Base-by-base conservation (phyloP, 2,329 filamentous ascomycete genomes). In the Trichoderma lentiforme region DNA sequence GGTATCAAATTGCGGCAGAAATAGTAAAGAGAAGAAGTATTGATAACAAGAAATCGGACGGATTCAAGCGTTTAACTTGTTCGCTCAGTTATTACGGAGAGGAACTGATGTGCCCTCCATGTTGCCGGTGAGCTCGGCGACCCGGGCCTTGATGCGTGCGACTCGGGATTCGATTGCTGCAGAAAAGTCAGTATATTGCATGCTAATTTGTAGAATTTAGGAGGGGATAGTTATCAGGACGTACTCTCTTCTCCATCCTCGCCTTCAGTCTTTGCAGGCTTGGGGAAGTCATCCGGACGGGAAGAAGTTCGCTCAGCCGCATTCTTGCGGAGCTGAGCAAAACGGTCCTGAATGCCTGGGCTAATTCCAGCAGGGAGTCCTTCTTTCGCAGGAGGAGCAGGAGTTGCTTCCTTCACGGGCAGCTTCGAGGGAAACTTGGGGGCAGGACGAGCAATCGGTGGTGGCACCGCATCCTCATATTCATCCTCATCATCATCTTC, bases 311-410 rank as follows among this genome's bases (percentile, higher is more conserved):
- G 89, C 73, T 96, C 92, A 4, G 94, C 94, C 12, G 96, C 96
- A 77, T 98, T 98, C 86, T 95, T 95, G 75, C 95, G 90, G 76
- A 98, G 98, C 82, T 97, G 94, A 1, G 95, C 95, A 96, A 96
- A 99, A 70, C 95, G 91, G 79, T 98, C 95, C 74, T 92, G 81
- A 2, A 83, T 81, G 47, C 81, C 78, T 24, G 80, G 79, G 62
- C 80, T 70, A 28, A 80, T 79, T 68, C 73, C 80, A 66, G 76
- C 79, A 72, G 74, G 81, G 73, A 78, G 80, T 74, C 80, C 78
- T 63, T 82, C 81, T 63, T 80, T 77, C n/a, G 76, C 74, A 57
- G 58, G 58, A 69, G 73, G 80, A 65, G 76, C 79, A 72, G 74
- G 81, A 73, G 78, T 80, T 74, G 79, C 78, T 61, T 82, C 80